phyloP scores from a whole-genome alignment of 371 early-diverging fungal species.

The Batkoa obscura region DNA sequence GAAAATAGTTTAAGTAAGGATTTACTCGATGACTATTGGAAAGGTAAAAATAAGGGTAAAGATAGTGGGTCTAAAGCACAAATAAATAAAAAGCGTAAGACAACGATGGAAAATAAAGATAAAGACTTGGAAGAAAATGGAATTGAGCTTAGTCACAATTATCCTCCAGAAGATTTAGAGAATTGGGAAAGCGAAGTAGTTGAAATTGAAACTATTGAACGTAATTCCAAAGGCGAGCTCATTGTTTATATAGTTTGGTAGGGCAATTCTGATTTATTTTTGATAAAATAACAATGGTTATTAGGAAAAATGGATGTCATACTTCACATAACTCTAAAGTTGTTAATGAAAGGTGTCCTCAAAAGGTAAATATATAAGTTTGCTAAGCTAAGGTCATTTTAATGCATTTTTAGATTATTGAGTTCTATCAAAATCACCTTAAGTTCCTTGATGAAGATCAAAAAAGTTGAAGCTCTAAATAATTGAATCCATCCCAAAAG shows the following conservation, averaged over 20 bases:
- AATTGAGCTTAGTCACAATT: conserved; percentile 5
- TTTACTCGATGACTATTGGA: conserved; percentile 2
- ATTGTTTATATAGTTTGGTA: conserved; percentile 1
- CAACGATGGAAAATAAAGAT: not conserved
- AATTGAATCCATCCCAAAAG: too few relatives aligned
- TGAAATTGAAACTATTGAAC: conserved; percentile 5
- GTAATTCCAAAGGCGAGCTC: not conserved
- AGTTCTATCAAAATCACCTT: conserved; percentile 6
- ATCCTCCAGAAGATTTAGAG: conserved; percentile 3
- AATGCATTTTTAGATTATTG: not conserved
- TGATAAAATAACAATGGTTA: not conserved
- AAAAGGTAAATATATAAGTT: not conserved
- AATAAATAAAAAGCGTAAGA: conserved; percentile 4
- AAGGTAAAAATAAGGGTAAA: not conserved
- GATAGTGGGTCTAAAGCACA: not conserved
- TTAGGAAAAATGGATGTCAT: conserved; percentile 6
- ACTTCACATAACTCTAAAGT: conserved; percentile 1
- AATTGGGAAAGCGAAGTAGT: conserved; percentile 6
- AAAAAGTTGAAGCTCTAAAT: too few relatives aligned
- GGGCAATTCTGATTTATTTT: not conserved
- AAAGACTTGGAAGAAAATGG: not conserved
- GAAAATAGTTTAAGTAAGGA: not conserved
- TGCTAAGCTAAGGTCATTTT: not conserved
- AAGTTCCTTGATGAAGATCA: too few relatives aligned
- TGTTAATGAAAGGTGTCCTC: conserved; percentile 3